Evolutionary conservation across 2,329 filamentous ascomycete species (phyloP).

Genomic region (Clonostachys solani): DNA sequence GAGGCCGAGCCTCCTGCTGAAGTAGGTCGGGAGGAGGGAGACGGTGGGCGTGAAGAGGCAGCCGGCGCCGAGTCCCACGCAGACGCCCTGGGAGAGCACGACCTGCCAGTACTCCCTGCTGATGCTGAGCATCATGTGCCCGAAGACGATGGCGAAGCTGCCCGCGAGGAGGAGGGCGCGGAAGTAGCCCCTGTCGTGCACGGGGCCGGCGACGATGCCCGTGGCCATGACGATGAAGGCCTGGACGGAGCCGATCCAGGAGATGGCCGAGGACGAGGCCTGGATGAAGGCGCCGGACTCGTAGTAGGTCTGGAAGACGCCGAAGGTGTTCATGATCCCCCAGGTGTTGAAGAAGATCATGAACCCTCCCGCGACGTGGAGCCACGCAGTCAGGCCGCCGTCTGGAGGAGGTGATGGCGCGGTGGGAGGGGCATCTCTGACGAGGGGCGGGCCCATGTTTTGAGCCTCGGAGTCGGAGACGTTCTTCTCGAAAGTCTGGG

Average conservation of each 20-base stretch:
- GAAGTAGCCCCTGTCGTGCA: conserved; percentile 61
- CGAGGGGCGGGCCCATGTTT: too few species aligned
- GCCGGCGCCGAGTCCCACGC: conserved; percentile 25
- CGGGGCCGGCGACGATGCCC: conserved; percentile 53
- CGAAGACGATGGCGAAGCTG: conserved; percentile 52
- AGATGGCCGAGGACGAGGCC: conserved; percentile 49
- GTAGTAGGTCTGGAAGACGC: conserved; percentile 57
- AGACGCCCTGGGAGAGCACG: conserved; percentile 30
- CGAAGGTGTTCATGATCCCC: conserved; percentile 39
- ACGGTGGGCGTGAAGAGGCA: conserved; percentile 21
- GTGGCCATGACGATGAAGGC: conserved; percentile 48
- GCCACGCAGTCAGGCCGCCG: conserved; percentile 22
- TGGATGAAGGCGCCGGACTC: conserved; percentile 37
- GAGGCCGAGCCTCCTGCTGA: too few species aligned
- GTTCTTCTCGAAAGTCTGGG: too few species aligned
- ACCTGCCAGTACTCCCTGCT: conserved; percentile 33
- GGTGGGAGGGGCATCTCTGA: too few species aligned
- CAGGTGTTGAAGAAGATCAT: conserved; percentile 34
- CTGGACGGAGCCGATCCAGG: conserved; percentile 57
- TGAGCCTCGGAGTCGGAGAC: too few species aligned
- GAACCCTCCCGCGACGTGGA: conserved; percentile 30
- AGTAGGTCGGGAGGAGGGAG: too few species aligned
- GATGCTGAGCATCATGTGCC: conserved; percentile 59
- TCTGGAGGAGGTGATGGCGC: conserved; percentile 11
- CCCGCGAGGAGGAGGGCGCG: conserved; percentile 47